These are phyloP conservation scores for Fusarium mexicanum DNA, from an alignment of 2,329 filamentous ascomycete species.

Conservation along the genomic window DNA sequence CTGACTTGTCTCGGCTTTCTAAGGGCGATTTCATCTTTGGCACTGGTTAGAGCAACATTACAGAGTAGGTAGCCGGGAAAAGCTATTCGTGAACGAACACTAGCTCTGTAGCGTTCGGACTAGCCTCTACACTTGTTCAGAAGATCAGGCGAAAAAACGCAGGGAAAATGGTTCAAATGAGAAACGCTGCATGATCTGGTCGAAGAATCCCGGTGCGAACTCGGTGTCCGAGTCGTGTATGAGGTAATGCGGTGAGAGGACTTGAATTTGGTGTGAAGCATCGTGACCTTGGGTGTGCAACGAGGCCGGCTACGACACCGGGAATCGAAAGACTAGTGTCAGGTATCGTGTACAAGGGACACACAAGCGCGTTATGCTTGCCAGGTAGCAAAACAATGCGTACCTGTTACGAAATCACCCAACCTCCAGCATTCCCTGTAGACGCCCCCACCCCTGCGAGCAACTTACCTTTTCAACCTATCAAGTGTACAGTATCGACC, in stretches of 20 bases:
- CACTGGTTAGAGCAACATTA: not conserved
- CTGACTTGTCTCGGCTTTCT: constrained; percentile 10
- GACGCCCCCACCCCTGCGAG: constrained; percentile 35
- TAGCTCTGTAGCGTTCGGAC: constrained; percentile 30
- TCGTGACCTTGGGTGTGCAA: constrained; percentile 39
- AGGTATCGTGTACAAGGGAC: constrained; percentile 31
- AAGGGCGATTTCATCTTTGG: not conserved
- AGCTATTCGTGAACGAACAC: constrained; percentile 19
- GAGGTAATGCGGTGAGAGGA: constrained; percentile 46
- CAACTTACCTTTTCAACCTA: constrained; percentile 21
- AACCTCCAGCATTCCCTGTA: constrained; percentile 36
- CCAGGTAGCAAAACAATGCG: constrained; percentile 24
- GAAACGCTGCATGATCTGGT: constrained; percentile 39
- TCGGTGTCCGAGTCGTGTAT: constrained; percentile 44
- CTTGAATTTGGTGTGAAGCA: constrained; percentile 42
- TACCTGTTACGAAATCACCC: constrained; percentile 42
- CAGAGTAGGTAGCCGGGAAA: constrained; percentile 4
- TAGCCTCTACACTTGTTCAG: constrained; percentile 33
- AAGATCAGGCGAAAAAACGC: constrained; percentile 33
- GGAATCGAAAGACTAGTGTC: constrained; percentile 33
- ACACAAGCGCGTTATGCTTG: not conserved
- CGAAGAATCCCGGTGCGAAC: constrained; percentile 42
- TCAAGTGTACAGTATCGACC: constrained; percentile 26
- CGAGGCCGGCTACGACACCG: constrained; percentile 40
- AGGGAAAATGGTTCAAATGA: constrained; percentile 31